These are phyloP conservation scores for Diplotaxis tenuifolia DNA, from an alignment of 345 rosid genomes.

Conservation along the genomic window DNA sequence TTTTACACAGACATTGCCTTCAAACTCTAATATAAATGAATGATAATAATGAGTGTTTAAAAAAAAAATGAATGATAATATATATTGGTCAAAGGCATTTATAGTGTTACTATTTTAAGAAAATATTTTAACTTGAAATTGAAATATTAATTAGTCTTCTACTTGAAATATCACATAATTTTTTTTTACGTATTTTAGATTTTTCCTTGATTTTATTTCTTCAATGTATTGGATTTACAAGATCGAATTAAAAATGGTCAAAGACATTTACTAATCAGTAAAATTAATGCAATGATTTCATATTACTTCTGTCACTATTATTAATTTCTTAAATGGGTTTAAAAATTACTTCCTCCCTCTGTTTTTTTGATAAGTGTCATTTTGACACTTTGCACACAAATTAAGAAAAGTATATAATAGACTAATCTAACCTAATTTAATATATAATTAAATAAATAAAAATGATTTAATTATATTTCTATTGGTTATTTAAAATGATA, in stretches of 20 bases:
- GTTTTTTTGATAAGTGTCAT: too few species aligned
- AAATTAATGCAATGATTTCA: background rate
- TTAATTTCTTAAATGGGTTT: background rate
- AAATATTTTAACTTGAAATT: background rate
- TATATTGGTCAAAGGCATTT: background rate
- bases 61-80: background rate
- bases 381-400: too few species aligned
- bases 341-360: too few species aligned
- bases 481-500: too few species aligned
- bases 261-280: background rate
- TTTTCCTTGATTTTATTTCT: background rate
- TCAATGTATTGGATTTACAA: constrained; percentile 6
- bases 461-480: too few species aligned
- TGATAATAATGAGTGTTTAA: too few species aligned
- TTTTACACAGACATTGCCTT: background rate
- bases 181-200: background rate
- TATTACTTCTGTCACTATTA: background rate
- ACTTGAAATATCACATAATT: background rate
- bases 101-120: background rate
- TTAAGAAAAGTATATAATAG: too few species aligned
- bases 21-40: background rate
- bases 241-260: background rate
- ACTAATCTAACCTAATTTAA: too few species aligned
- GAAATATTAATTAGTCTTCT: background rate
- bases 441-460: too few species aligned